These are phyloP conservation scores for Cyathus striatus DNA, from an alignment of 768 basidiomycete genomes.

Conservation along the genomic window DNA sequence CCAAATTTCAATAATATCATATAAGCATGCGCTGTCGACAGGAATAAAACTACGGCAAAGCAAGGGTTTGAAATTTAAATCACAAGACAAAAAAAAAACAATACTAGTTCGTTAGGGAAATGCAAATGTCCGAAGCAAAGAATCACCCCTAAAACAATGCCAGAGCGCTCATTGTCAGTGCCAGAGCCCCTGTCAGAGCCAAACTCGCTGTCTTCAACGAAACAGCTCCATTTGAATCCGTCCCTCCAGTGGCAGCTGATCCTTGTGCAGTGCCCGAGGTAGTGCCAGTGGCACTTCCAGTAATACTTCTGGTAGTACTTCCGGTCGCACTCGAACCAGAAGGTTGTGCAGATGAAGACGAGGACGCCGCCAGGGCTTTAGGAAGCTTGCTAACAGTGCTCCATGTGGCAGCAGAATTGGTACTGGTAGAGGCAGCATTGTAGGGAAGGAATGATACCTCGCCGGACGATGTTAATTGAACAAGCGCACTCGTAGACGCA, in stretches of 20 bases:
- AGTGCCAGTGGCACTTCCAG: background rate
- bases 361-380: slow-evolving; percentile 16
- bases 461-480: slow-evolving; percentile 64
- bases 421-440: slow-evolving; percentile 33
- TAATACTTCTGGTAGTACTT: background rate
- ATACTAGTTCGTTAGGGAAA: too few species aligned
- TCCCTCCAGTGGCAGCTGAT: background rate
- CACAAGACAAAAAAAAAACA: too few species aligned
- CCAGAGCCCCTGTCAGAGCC: background rate
- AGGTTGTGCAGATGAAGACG: background rate
- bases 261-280: background rate
- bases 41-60: too few species aligned
- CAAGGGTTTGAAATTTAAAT: too few species aligned
- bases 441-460: slow-evolving; percentile 58
- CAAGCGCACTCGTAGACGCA: slow-evolving; percentile 52
- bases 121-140: too few species aligned
- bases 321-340: slow-evolving; percentile 2
- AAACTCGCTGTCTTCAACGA: background rate
- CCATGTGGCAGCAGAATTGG: slow-evolving; percentile 47
- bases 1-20: too few species aligned
- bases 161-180: too few species aligned
- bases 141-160: too few species aligned
- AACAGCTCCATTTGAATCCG: background rate
- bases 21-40: too few species aligned
- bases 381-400: slow-evolving; percentile 37